Conservation (phyloP, 768 basidiomycete genomes). For the Cyclocybe cylindracea region DNA sequence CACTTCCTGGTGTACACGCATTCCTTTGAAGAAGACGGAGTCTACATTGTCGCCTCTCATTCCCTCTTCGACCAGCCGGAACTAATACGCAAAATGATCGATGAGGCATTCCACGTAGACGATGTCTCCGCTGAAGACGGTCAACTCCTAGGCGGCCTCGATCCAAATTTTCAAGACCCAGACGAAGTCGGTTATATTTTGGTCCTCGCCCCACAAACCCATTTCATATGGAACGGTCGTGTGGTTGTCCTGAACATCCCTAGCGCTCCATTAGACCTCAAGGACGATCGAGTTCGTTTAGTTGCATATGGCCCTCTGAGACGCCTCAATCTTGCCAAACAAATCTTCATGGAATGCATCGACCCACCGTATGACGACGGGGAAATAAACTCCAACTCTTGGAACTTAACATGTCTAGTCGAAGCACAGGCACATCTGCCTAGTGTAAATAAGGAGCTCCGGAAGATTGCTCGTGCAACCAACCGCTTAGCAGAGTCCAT, state of each 20-base stretch:
- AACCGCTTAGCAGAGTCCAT: constrained; percentile 91
- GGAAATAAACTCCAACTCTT: constrained; percentile 42
- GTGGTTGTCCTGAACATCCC: constrained; percentile 79
- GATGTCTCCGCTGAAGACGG: constrained; percentile 60
- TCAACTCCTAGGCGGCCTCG: constrained; percentile 37
- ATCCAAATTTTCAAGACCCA: constrained; percentile 49
- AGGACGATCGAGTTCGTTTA: constrained; percentile 87
- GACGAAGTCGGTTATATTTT: constrained; percentile 78
- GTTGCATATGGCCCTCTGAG: constrained; percentile 88
- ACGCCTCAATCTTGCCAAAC: constrained; percentile 75
- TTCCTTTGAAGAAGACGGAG: constrained; percentile 83
- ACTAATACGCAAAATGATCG: constrained; percentile 75
- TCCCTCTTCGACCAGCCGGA: constrained; percentile 77
- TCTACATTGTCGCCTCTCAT: constrained; percentile 85
- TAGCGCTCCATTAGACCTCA: constrained; percentile 77
- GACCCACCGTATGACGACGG: constrained; percentile 64
- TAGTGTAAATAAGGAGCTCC: constrained; percentile 82
- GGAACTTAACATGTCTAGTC: constrained; percentile 53
- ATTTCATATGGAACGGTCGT: constrained; percentile 91
- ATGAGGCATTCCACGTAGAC: constrained; percentile 81
- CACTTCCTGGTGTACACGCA: constrained; percentile 95
- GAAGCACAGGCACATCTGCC: constrained; percentile 93
- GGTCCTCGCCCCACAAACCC: constrained; percentile 78
- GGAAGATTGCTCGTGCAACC: constrained; percentile 88
- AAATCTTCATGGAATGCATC: constrained; percentile 70